Conservation (phyloP, 805 yeast species). For the Yamadazyma sp. region DNA sequence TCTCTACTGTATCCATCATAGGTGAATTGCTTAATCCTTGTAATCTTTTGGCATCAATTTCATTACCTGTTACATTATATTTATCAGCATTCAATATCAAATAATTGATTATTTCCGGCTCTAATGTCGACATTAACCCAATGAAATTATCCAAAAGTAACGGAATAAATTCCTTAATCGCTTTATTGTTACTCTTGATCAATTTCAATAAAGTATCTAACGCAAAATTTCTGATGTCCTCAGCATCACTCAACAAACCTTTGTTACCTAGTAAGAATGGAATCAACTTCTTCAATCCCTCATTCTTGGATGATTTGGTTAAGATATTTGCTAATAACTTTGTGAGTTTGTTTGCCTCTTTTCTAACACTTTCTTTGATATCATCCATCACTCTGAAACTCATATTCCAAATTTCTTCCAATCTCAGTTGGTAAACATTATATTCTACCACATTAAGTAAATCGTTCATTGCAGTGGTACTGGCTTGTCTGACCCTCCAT, state of each 20-base stretch:
- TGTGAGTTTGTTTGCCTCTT: constrained; percentile 71
- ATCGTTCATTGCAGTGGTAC: constrained; percentile 68
- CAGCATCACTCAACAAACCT: constrained; percentile 82
- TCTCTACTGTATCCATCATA: constrained; percentile 82
- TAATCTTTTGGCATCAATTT: constrained; percentile 74
- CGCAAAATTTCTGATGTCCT: constrained; percentile 76
- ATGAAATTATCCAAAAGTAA: constrained; percentile 66
- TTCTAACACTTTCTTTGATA: constrained; percentile 88
- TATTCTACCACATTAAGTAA: constrained; percentile 60
- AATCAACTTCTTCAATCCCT: constrained; percentile 54
- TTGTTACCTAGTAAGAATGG: constrained; percentile 78
- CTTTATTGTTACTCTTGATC: constrained; percentile 58
- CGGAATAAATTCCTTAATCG: constrained; percentile 67
- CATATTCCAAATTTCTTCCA: constrained; percentile 81
- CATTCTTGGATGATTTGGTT: constrained; percentile 48
- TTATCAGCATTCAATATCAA: constrained; percentile 85
- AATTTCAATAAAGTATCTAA: constrained; percentile 70
- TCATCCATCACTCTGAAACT: constrained; percentile 90
- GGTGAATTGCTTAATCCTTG: constrained; percentile 79
- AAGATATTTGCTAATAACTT: constrained; percentile 61
- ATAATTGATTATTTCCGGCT: constrained; percentile 87
- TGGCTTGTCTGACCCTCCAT: constrained; percentile 92
- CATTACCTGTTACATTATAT: constrained; percentile 67
- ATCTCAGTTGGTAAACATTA: constrained; percentile 45
- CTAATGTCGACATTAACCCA: constrained; percentile 75